These are phyloP conservation scores for Penicillium steckii DNA, from an alignment of 495 filamentous ascomycete genomes.

Conservation along the genomic window DNA sequence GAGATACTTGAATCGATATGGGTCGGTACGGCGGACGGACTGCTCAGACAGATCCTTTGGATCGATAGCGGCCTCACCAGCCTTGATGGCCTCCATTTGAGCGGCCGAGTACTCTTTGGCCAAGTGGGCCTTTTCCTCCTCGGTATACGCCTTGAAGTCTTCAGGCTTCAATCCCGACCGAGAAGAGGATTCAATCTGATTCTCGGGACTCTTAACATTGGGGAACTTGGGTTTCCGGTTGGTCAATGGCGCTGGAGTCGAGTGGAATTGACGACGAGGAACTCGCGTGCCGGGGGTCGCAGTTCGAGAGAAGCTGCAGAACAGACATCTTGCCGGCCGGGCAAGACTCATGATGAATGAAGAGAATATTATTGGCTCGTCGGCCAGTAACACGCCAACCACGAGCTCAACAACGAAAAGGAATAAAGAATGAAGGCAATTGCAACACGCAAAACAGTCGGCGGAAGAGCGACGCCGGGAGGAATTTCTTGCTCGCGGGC, in stretches of 20 bases:
- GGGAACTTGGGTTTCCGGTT: slow-evolving; percentile 36
- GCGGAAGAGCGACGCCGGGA: slow-evolving; percentile 27
- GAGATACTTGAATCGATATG: slow-evolving; percentile 70
- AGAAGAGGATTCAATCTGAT: slow-evolving; percentile 19
- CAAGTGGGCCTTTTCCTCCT: slow-evolving; percentile 63
- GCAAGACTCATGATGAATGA: slow-evolving; percentile 53
- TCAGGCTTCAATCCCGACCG: slow-evolving; percentile 29
- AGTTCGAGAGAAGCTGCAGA: slow-evolving; percentile 49
- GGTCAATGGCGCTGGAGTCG: slow-evolving; percentile 35
- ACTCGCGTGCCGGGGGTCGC: slow-evolving; percentile 40
- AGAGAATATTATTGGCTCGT: slow-evolving; percentile 13
- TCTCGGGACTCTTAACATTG: slow-evolving; percentile 19
- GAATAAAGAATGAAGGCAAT: slow-evolving; percentile 14
- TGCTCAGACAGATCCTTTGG: slow-evolving; percentile 73
- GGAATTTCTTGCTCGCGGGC: slow-evolving; percentile 34
- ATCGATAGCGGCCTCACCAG: slow-evolving; percentile 80
- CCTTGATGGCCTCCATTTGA: slow-evolving; percentile 82
- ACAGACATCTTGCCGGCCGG: slow-evolving; percentile 57
- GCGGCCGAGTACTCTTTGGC: slow-evolving; percentile 67
- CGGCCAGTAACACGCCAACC: slow-evolving; percentile 28
- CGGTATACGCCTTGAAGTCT: slow-evolving; percentile 63
- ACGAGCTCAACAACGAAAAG: slow-evolving; percentile 20
- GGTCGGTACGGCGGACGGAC: slow-evolving; percentile 65
- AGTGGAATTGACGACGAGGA: slow-evolving; percentile 53
- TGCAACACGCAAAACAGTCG: slow-evolving; percentile 19